Evolutionary conservation across 2,329 filamentous ascomycete species (phyloP).

Genomic region (Allantophomopsis cytisporea): DNA sequence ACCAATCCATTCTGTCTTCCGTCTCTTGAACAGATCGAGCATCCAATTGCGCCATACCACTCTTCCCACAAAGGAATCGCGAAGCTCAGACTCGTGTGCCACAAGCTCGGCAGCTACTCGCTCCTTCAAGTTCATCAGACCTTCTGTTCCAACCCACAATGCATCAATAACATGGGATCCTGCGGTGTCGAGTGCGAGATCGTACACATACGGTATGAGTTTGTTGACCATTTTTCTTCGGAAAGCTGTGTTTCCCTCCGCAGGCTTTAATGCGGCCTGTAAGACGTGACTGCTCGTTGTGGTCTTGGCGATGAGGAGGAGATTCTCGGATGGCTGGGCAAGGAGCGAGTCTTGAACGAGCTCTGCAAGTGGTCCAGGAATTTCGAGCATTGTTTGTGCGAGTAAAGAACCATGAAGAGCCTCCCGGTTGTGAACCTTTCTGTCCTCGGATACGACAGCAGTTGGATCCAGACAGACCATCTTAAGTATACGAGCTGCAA

Average conservation of each 20-base stretch:
- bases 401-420: conserved; percentile 70
- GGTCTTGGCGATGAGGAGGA: conserved; percentile 45
- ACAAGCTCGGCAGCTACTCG: conserved; percentile 50
- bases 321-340: conserved; percentile 37
- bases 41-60: conserved; percentile 64
- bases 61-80: conserved; percentile 51
- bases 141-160: conserved; percentile 48
- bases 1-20: conserved; percentile 48
- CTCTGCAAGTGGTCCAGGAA: conserved; percentile 53
- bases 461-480: conserved; percentile 43
- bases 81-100: conserved; percentile 40
- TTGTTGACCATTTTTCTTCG: conserved; percentile 48
- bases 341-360: conserved; percentile 64
- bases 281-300: conserved; percentile 44
- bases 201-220: conserved; percentile 26
- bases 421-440: conserved; percentile 16
- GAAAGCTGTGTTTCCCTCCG: conserved; percentile 44
- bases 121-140: conserved; percentile 54
- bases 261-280: conserved; percentile 44
- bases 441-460: conserved; percentile 20
- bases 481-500: conserved; percentile 36
- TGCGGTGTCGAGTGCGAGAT: conserved; percentile 36
- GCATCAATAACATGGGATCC: conserved; percentile 57
- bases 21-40: conserved; percentile 57
- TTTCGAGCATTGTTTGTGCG: conserved; percentile 63